Conservation (phyloP, 2,329 filamentous ascomycete genomes). For the Rugonectria rugulosa region DNA sequence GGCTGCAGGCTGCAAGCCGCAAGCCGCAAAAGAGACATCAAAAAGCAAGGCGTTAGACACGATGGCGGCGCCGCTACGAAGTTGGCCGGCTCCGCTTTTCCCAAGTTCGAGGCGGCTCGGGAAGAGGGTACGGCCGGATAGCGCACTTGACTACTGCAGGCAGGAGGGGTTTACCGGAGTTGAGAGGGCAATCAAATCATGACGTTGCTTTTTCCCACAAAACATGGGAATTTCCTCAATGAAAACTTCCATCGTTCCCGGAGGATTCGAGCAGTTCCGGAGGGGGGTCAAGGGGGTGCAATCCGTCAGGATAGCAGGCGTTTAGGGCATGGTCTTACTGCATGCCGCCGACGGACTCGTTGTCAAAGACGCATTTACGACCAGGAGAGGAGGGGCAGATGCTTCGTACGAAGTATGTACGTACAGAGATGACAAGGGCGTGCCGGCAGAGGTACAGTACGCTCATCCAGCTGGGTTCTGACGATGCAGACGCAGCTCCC, state of each 20-base stretch:
- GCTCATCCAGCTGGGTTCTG: conserved; percentile 15
- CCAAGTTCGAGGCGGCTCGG: conserved; percentile 29
- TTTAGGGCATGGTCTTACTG: conserved; percentile 36
- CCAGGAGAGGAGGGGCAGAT: conserved; percentile 13
- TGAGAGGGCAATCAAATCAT: conserved; percentile 12
- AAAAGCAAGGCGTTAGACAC: conserved; percentile 16
- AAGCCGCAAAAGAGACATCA: conserved; percentile 23
- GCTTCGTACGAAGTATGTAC: too few species aligned
- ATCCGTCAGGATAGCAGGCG: conserved; percentile 21
- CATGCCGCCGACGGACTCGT: conserved; percentile 22
- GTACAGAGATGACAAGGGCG: conserved; percentile 22
- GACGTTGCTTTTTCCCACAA: conserved; percentile 35
- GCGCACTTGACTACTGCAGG: conserved; percentile 25
- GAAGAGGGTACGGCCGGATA: conserved; percentile 31
- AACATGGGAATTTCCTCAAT: conserved; percentile 19
- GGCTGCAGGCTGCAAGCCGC: too few species aligned
- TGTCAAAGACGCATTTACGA: conserved; percentile 2
- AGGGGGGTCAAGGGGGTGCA: conserved; percentile 20
- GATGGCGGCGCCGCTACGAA: conserved; percentile 7
- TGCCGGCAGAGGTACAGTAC: conserved; percentile 24
- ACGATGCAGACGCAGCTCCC: conserved; percentile 30
- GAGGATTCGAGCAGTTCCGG: neutral
- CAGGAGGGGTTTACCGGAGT: conserved; percentile 26
- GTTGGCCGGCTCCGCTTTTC: conserved; percentile 17
- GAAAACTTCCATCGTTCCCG: conserved; percentile 12